Evolutionary conservation across 2,329 filamentous ascomycete species (phyloP).

Genomic region (Aspergillus sp.): DNA sequence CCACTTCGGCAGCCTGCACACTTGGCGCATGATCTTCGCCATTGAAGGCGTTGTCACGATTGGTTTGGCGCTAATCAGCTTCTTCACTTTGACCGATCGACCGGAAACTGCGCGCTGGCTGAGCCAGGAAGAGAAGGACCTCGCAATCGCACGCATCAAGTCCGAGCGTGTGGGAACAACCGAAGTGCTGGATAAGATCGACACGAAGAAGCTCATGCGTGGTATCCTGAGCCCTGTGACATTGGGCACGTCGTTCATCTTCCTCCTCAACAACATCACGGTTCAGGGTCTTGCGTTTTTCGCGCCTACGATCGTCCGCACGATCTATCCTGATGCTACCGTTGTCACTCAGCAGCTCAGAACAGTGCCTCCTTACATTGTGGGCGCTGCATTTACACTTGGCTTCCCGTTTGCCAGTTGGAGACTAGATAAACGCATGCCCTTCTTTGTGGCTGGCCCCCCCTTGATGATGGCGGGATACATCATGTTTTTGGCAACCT

Average conservation of each 20-base stretch:
- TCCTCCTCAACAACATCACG: slow-evolving; percentile 70
- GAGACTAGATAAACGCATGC: slow-evolving; percentile 62
- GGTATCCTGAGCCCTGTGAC: slow-evolving; percentile 70
- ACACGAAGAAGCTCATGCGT: slow-evolving; percentile 61
- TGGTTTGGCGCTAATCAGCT: slow-evolving; percentile 62
- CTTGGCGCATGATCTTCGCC: slow-evolving; percentile 73
- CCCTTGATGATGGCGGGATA: slow-evolving; percentile 72
- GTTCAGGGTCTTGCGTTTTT: slow-evolving; percentile 74
- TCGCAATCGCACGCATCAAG: slow-evolving; percentile 70
- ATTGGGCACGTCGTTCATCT: slow-evolving; percentile 60
- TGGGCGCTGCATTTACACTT: too few species aligned
- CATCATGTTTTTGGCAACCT: slow-evolving; percentile 69
- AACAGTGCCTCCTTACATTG: slow-evolving; percentile 72
- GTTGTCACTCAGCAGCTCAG: slow-evolving; percentile 69
- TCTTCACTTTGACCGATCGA: slow-evolving; percentile 69
- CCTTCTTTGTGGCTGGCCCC: slow-evolving; percentile 64
- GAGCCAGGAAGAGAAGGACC: slow-evolving; percentile 65
- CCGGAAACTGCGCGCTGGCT: slow-evolving; percentile 72
- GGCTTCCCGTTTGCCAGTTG: slow-evolving; percentile 67
- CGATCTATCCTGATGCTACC: slow-evolving; percentile 65
- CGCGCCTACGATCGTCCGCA: slow-evolving; percentile 69
- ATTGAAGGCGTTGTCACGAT: slow-evolving; percentile 71
- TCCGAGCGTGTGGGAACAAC: slow-evolving; percentile 68
- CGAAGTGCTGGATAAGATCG: slow-evolving; percentile 67
- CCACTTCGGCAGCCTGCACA: slow-evolving; percentile 59